Evolutionary conservation across 2,329 filamentous ascomycete species (phyloP), one percentile per base, ranked within the genome.

Genomic region (Stagonosporopsis vannaccii): DNA sequence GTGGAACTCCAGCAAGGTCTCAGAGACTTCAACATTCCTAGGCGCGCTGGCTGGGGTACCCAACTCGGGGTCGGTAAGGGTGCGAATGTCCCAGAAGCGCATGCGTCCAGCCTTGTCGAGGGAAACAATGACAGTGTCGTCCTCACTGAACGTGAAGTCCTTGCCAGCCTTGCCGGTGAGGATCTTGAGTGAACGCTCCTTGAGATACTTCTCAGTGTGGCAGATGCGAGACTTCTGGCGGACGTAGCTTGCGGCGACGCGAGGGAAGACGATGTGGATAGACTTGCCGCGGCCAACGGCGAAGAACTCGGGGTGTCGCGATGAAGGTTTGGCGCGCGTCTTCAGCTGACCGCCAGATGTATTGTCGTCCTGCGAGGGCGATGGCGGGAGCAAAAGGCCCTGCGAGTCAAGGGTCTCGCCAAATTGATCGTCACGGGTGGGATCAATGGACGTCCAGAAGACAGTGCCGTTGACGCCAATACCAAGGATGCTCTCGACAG

Each of bases 91-190:
- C 96, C 95, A 99, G 82, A 99, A 97, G 78, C 96, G 95, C 79
- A 98, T 89, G 59, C 92, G 89, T 43, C 95, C 96, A 57, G 92
- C 94, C 81, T 99, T 99, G 77, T 99, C 96, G 48, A 99, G 86
- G 44, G 94, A 97, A 42, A 96, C 93, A 66, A 99, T 92, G 36
- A 94, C 88, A 1, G 90, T 91, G 75, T 99, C 95, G 75, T 99
- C 95, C 75, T 96, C 93, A 76, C 94, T 97, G 79, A 99, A 99
- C 42, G 89, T 90, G 75, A 99, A 99, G 75, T 99, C 95, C 77
- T 99, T 99, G 61, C 93, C 95, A 63, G 95, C 94, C 81, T 99
- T 99, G 66, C 94, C 95, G 60, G 93, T 98, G 66, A 94, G 92
- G 77, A 99, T 97, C 78, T 93, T 96, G 63, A 98, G 81, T 44